These are phyloP conservation scores for Coemansia guatemalensis DNA, from an alignment of 192 early-diverging fungal genomes.

Conservation along the genomic window DNA sequence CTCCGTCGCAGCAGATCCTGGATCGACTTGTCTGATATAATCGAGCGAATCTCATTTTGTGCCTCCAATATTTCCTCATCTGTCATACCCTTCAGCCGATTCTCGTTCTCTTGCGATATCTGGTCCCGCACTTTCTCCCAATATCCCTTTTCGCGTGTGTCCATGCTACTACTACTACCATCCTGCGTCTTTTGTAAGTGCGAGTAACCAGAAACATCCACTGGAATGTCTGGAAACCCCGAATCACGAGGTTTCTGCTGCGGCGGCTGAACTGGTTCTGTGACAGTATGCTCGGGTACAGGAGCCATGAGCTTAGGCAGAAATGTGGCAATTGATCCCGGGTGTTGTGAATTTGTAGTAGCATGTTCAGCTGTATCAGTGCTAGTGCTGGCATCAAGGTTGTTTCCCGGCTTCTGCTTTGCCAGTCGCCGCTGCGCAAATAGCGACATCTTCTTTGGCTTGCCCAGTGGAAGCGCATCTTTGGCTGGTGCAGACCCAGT, in stretches of 20 bases:
- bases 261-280: constrained; percentile 18
- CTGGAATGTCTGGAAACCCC: constrained; percentile 34
- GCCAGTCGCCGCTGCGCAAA: constrained; percentile 54
- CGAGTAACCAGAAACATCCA: constrained; percentile 6
- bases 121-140: constrained; percentile 25
- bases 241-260: constrained; percentile 18
- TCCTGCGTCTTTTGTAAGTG: background rate
- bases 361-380: background rate
- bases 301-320: constrained; percentile 54
- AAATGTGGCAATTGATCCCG: constrained; percentile 30
- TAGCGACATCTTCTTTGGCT: constrained; percentile 18
- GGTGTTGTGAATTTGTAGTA: background rate
- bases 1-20: constrained; percentile 58
- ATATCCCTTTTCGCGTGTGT: background rate
- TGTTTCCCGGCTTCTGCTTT: constrained; percentile 13
- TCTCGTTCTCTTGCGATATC: constrained; percentile 51
- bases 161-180: background rate
- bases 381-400: background rate
- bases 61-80: constrained; percentile 69
- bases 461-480: background rate
- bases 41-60: constrained; percentile 61
- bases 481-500: background rate
- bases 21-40: constrained; percentile 64
- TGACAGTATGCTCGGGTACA: constrained; percentile 26
- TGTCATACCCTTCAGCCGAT: constrained; percentile 71